Conservation (phyloP, 2,329 filamentous ascomycete species). For the Venturia oleaginea region DNA sequence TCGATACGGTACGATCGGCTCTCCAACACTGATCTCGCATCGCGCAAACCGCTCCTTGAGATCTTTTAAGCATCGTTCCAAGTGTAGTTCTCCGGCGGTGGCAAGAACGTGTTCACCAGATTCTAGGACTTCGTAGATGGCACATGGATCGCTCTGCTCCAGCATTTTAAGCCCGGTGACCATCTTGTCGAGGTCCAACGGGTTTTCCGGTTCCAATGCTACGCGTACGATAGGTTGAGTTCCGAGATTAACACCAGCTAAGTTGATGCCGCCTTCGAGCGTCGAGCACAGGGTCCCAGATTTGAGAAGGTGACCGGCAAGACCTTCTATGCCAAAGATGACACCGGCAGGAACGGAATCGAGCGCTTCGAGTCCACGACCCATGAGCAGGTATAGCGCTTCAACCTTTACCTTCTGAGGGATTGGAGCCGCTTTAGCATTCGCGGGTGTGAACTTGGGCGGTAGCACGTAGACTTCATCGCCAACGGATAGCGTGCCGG, state of each 20-base stretch:
- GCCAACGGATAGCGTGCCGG: constrained; percentile 78
- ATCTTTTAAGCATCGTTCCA: constrained; percentile 90
- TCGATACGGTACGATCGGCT: constrained; percentile 89
- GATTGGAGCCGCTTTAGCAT: constrained; percentile 60
- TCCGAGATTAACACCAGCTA: constrained; percentile 73
- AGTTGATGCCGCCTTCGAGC: constrained; percentile 75
- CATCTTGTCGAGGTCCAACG: constrained; percentile 89
- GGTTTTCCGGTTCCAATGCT: constrained; percentile 86
- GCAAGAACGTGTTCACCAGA: constrained; percentile 92
- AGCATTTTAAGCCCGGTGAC: constrained; percentile 77
- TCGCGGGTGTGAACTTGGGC: constrained; percentile 82
- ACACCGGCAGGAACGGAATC: constrained; percentile 83
- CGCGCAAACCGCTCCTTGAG: constrained; percentile 83
- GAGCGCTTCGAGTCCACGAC: constrained; percentile 73
- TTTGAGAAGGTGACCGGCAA: constrained; percentile 91
- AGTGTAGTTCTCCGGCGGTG: constrained; percentile 87
- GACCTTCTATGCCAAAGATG: constrained; percentile 86
- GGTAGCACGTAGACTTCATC: constrained; percentile 85
- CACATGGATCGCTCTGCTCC: constrained; percentile 91
- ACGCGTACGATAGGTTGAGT: constrained; percentile 91
- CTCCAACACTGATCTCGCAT: constrained; percentile 90
- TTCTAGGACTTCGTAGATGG: constrained; percentile 85
- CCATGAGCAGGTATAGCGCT: constrained; percentile 93
- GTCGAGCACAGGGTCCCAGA: constrained; percentile 88
- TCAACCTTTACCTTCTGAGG: constrained; percentile 78